Evolutionary conservation across 139 green algal species (phyloP).

Genomic region (Chlorella ohadii): DNA sequence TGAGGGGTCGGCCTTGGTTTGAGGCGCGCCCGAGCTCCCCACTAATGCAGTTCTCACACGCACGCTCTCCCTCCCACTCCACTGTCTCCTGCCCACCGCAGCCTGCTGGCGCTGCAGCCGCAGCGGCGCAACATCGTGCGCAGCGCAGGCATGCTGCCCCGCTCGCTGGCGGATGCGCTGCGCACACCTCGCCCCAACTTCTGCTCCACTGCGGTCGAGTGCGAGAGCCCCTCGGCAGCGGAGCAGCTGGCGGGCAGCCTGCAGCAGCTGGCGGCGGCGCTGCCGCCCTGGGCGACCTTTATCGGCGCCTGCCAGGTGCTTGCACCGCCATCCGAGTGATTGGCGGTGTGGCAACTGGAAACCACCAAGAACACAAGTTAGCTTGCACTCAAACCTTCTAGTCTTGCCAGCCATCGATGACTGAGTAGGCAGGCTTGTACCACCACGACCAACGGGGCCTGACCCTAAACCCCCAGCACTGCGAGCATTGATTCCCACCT

Average conservation of each 20-base stretch:
- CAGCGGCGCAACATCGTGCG: constrained; percentile 23
- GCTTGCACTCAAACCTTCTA: too few relatives aligned
- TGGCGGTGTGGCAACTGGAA: too few relatives aligned
- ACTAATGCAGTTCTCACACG: too few relatives aligned
- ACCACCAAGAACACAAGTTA: too few relatives aligned
- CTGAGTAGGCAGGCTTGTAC: too few relatives aligned
- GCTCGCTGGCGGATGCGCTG: constrained; percentile 3
- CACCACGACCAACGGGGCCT: too few relatives aligned
- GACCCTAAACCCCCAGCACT: too few relatives aligned
- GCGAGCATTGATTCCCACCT: too few relatives aligned
- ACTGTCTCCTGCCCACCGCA: background rate
- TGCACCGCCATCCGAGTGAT: background rate
- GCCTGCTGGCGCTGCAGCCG: constrained; percentile 28
- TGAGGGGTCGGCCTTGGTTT: too few relatives aligned
- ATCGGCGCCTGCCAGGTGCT: background rate
- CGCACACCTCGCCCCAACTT: constrained; percentile 21
- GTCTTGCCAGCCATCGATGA: too few relatives aligned
- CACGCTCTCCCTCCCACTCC: background rate
- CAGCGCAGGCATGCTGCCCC: constrained; percentile 1
- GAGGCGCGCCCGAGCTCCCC: too few relatives aligned
- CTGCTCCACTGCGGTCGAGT: background rate
- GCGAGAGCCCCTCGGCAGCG: background rate
- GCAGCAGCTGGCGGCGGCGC: background rate
- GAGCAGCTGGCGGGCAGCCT: background rate
- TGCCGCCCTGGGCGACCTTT: background rate